These are phyloP conservation scores for Fusarium verticillioides DNA, from an alignment of 2,329 filamentous ascomycete genomes.

Conservation along the genomic window DNA sequence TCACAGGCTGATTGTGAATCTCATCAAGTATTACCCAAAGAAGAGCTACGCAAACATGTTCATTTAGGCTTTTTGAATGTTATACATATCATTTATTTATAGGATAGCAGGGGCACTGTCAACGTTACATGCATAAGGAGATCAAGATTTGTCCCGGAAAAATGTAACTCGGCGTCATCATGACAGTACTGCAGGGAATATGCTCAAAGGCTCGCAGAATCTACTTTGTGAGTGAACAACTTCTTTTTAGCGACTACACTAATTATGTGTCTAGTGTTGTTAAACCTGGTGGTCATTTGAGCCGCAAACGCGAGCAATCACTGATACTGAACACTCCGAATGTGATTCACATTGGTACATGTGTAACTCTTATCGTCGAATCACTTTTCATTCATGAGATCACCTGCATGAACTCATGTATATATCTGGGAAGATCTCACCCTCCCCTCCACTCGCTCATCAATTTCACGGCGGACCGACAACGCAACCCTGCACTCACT, in stretches of 20 bases:
- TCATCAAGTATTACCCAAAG: accelerated
- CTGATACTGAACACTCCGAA: not conserved
- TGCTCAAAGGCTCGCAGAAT: too few species aligned
- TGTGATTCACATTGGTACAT: not conserved
- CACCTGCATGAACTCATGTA: not conserved
- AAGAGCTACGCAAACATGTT: not conserved
- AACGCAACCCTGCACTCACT: not conserved
- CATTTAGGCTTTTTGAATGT: not conserved
- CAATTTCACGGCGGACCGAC: too few species aligned
- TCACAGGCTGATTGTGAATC: accelerated
- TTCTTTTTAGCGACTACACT: too few species aligned
- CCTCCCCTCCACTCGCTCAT: not conserved
- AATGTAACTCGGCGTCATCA: not conserved
- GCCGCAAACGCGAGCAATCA: not conserved
- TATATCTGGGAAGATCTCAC: not conserved
- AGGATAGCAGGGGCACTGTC: accelerated
- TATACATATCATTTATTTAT: not conserved
- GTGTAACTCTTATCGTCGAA: not conserved
- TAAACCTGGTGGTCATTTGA: not conserved
- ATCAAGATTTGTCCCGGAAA: not conserved
- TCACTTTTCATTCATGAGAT: not conserved
- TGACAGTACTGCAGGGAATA: not conserved
- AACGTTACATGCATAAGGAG: not conserved
- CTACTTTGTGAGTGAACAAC: not conserved
- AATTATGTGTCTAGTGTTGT: too few species aligned